Base-by-base conservation (phyloP, 495 filamentous ascomycete species). In the Friedmanniomyces simplex region DNA sequence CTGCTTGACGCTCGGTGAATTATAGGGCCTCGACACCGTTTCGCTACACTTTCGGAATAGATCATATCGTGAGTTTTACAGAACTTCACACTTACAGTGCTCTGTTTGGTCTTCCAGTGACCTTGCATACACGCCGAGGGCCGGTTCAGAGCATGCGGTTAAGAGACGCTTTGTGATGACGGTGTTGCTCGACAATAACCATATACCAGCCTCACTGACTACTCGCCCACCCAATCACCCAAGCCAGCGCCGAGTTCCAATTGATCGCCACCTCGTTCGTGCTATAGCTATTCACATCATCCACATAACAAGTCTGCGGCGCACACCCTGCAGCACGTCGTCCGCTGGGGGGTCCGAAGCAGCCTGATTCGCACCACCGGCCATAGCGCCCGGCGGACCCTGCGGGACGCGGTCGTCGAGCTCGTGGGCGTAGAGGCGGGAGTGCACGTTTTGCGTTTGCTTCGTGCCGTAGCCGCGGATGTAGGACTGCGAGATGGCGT, bases 401-500 rank as follows among this genome's bases (percentile, higher is more conserved):
- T 57, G 55, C n/a, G 55, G 47, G 22, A 52, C 55, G 6, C 21
- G 32, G 34, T 51, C 34, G 24, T 43, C 34, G 20, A 58, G 55
- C 39, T 58, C 47, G 22, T 58, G 36, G 14, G 55, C 55, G 39
- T 58, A 58, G 47, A 58, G 55, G 12, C 55, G 55, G 22, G 47
- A 52, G 49, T 58, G 55, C 13, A 58, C 49, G 49, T 58, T 52
- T 21, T 58, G 55, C 13, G 55, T 52, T n/a, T 42, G 16, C 48
- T 52, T 58, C 3, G 55, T 52, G 24, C 55, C 55, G 39, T 58
- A 58, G 24, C 36, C 49, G 11, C 47, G 47, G 28, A 58, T 46
- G 26, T 61, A 61, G 1, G 59, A 61, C 21, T 61, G 59, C 5
- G 59, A 25, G 10, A 61, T 16, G 41, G 59, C 52, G 39, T 61